A percentile compares a stretch with the other conserved stretches of the same genome.
Evolutionary conservation across 257 asterid genomes (phyloP).

Genomic region (Solanum chilense): DNA sequence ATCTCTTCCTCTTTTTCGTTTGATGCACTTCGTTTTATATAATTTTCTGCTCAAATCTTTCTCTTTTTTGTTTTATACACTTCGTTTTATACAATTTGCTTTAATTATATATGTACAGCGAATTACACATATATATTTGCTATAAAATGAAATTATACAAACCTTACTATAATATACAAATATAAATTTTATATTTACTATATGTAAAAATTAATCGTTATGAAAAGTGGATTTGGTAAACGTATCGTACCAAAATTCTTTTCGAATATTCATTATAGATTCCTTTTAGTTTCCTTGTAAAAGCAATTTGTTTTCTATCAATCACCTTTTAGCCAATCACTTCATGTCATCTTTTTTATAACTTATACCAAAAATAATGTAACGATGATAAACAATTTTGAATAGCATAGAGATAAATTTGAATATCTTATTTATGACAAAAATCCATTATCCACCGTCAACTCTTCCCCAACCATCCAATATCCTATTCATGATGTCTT

Average conservation of each 20-base stretch:
- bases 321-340: not conserved
- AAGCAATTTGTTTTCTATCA: not conserved
- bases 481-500: not conserved
- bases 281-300: not conserved
- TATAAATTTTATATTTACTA: too few relatives aligned
- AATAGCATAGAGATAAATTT: not conserved
- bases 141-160: too few relatives aligned
- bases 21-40: too few relatives aligned
- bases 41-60: too few relatives aligned
- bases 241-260: not conserved
- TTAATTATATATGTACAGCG: too few relatives aligned
- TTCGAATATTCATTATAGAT: not conserved
- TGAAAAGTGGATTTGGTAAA: too few relatives aligned
- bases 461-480: not conserved
- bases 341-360: not conserved
- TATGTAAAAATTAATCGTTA: too few relatives aligned
- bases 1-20: too few relatives aligned
- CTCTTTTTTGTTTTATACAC: too few relatives aligned
- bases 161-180: too few relatives aligned
- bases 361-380: not conserved
- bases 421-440: not conserved
- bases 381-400: not conserved
- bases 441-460: not conserved
- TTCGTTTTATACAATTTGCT: too few relatives aligned
- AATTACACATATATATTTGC: too few relatives aligned